phyloP scores from a whole-genome alignment of 768 basidiomycete species.

The Amanita fuliginea region DNA sequence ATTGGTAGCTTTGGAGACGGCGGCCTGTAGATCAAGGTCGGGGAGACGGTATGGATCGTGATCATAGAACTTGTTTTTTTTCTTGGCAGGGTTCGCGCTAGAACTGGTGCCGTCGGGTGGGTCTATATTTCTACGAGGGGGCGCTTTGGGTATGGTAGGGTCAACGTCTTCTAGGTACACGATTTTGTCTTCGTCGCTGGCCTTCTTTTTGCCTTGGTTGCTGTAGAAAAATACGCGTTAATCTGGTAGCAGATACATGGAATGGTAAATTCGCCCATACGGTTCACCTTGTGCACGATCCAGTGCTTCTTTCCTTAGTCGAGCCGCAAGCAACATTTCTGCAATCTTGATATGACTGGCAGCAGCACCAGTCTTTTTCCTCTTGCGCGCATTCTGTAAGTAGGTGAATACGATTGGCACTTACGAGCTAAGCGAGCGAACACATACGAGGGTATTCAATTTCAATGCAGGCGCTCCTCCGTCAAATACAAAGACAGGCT shows the following conservation, averaged over 20 bases:
- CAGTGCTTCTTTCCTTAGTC: slow-evolving; percentile 83
- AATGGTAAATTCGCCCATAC: slow-evolving; percentile 20
- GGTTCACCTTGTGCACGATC: slow-evolving; percentile 38
- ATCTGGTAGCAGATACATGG: neutral
- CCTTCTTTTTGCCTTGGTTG: slow-evolving; percentile 35
- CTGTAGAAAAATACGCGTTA: slow-evolving; percentile 8
- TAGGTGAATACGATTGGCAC: neutral
- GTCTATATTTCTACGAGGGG: slow-evolving; percentile 16
- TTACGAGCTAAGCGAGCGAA: neutral
- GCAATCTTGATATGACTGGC: slow-evolving; percentile 79
- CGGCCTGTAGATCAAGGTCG: slow-evolving; percentile 59
- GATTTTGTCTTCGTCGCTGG: slow-evolving; percentile 43
- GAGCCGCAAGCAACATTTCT: slow-evolving; percentile 86
- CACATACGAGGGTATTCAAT: slow-evolving; percentile 76
- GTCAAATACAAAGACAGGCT: slow-evolving; percentile 98
- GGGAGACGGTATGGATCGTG: slow-evolving; percentile 94
- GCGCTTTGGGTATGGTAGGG: slow-evolving; percentile 40
- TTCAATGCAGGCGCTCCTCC: slow-evolving; percentile 92
- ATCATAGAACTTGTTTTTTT: slow-evolving; percentile 56
- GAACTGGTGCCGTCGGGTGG: slow-evolving; percentile 2
- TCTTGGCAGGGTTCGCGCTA: slow-evolving; percentile 36
- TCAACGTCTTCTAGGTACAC: slow-evolving; percentile 88
- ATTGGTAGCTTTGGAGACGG: slow-evolving; percentile 50
- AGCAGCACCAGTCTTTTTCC: slow-evolving; percentile 86
- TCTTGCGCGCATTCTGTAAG: slow-evolving; percentile 70